Evolutionary conservation across 1,284 basidiomycete genomes (phyloP).

Genomic region (Rhodotorula sp.): DNA sequence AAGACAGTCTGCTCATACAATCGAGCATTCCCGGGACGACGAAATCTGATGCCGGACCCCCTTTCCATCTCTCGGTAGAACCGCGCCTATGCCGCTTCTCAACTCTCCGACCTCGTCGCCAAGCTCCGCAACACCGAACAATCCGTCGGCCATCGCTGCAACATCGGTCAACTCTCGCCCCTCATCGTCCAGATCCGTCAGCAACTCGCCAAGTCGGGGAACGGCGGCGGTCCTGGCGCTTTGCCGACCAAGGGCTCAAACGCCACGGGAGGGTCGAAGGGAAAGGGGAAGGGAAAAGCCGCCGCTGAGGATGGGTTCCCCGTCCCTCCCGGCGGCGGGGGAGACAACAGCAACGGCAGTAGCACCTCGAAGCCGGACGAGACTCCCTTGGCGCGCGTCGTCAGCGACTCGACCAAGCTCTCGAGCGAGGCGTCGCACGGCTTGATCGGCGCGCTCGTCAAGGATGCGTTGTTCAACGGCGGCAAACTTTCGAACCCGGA

Average conservation of each 20-base stretch:
- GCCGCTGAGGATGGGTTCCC: not conserved
- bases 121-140: conserved; percentile 60
- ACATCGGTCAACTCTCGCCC: conserved; percentile 33
- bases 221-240: not conserved
- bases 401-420: conserved; percentile 37
- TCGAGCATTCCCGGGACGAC: too few species aligned
- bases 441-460: conserved; percentile 38
- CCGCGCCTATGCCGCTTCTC: conserved; percentile 82
- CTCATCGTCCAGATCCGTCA: conserved; percentile 35
- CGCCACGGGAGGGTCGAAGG: not conserved
- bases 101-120: conserved; percentile 80
- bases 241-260: not conserved
- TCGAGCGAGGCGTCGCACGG: conserved; percentile 33
- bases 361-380: conserved; percentile 18
- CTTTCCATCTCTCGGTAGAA: conserved; percentile 59
- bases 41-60: too few species aligned
- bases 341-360: not conserved
- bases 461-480: conserved; percentile 40
- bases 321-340: not conserved
- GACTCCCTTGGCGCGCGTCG: conserved; percentile 32
- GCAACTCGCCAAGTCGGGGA: conserved; percentile 3
- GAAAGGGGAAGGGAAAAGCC: conserved; percentile 20
- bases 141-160: conserved; percentile 39
- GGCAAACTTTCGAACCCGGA: conserved; percentile 14
- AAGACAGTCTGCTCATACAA: too few species aligned